Evolutionary conservation across 2,329 filamentous ascomycete species (phyloP).

Genomic region (Apiospora phragmitis): DNA sequence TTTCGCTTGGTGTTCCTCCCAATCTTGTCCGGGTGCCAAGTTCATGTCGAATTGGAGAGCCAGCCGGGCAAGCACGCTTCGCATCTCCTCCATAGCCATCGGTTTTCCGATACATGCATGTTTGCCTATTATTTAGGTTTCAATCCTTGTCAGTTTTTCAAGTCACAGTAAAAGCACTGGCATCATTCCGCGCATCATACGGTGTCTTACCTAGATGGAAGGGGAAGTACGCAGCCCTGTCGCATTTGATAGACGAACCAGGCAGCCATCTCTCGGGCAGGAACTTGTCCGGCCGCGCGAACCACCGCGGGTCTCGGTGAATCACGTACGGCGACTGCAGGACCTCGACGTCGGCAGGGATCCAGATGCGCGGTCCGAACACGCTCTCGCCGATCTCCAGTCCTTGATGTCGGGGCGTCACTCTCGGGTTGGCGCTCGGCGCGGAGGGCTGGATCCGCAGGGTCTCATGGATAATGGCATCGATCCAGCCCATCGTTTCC

Average conservation of each 20-base stretch:
- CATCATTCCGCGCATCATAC: not conserved
- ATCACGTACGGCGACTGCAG: slow-evolving; percentile 14
- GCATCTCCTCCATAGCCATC: slow-evolving; percentile 14
- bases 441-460: slow-evolving; percentile 15
- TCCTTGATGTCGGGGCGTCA: not conserved
- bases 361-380: slow-evolving; percentile 11
- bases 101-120: slow-evolving; percentile 16
- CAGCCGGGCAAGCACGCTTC: slow-evolving; percentile 14
- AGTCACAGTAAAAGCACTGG: no score
- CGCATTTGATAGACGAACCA: not conserved
- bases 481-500: slow-evolving; percentile 14
- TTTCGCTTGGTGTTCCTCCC: slow-evolving; percentile 6
- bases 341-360: slow-evolving; percentile 14
- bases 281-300: slow-evolving; percentile 14
- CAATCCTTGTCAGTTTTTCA: not conserved
- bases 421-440: slow-evolving; percentile 12
- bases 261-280: slow-evolving; percentile 15
- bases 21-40: slow-evolving; percentile 1
- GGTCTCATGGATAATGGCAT: slow-evolving; percentile 16
- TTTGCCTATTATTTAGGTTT: slow-evolving; percentile 3
- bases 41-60: slow-evolving; percentile 12
- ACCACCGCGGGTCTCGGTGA: slow-evolving; percentile 14
- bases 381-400: slow-evolving; percentile 9
- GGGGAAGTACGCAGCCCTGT: slow-evolving; percentile 11
- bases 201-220: slow-evolving; percentile 13